These are phyloP conservation scores for Boeremia lycopersici DNA, from an alignment of 2,329 filamentous ascomycete genomes.

Conservation along the genomic window DNA sequence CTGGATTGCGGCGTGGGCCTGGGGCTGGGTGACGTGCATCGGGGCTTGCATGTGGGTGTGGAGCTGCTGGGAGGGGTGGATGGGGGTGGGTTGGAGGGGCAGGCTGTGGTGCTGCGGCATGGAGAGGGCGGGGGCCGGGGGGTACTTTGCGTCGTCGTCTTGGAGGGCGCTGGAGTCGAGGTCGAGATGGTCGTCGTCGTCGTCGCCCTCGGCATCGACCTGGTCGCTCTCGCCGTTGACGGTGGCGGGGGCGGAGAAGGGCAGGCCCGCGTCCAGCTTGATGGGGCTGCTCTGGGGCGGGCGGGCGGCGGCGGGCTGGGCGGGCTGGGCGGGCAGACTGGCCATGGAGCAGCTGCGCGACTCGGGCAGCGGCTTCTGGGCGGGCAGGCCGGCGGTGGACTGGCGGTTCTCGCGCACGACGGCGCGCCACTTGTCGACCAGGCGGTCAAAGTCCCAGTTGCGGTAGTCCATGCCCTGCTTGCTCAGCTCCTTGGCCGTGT, in stretches of 20 bases:
- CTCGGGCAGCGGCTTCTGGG: conserved; percentile 43
- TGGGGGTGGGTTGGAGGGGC: conserved; percentile 39
- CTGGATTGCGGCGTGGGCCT: conserved; percentile 34
- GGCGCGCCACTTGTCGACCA: conserved; percentile 49
- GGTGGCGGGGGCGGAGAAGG: conserved; percentile 43
- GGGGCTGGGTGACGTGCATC: conserved; percentile 38
- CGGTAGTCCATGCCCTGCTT: conserved; percentile 46
- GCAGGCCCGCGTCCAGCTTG: conserved; percentile 28
- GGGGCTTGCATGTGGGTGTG: conserved; percentile 35
- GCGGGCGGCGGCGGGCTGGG: conserved; percentile 30
- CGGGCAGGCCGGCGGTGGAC: conserved; percentile 36
- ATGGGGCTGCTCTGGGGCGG: conserved; percentile 25
- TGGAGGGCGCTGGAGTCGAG: conserved; percentile 3
- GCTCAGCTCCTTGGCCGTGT: conserved; percentile 48
- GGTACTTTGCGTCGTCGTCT: conserved; percentile 19
- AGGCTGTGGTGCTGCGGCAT: conserved; percentile 24
- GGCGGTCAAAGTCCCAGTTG: conserved; percentile 50
- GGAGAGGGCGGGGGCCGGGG: conserved; percentile 16
- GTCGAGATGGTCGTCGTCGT: conserved; percentile 22
- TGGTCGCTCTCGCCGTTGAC: conserved; percentile 47
- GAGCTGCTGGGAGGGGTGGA: conserved; percentile 35
- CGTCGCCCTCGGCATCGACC: conserved; percentile 43
- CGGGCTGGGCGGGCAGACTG: conserved; percentile 34
- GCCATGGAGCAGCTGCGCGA: conserved; percentile 39
- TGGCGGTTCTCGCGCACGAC: conserved; percentile 44